Conservation (phyloP, 2,329 filamentous ascomycete species). For the Dothideomycetes sp. region DNA sequence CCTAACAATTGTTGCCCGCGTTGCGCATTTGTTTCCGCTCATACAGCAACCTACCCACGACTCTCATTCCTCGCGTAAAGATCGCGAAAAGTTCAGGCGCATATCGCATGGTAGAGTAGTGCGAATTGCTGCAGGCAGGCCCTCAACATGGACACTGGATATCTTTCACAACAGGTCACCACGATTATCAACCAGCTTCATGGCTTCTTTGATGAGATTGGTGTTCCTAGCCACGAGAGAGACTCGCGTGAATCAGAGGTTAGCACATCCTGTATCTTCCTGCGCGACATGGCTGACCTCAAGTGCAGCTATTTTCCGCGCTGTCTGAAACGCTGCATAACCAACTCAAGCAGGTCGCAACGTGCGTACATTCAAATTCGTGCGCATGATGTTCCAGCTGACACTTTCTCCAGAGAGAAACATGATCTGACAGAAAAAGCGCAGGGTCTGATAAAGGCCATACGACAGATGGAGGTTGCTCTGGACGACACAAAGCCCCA, state of each 20-base stretch:
- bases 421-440: constrained; percentile 84
- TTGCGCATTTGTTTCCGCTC: too few relatives aligned
- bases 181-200: constrained; percentile 89
- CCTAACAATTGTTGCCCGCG: too few relatives aligned
- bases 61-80: background rate
- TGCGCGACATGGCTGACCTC: background rate
- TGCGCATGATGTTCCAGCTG: background rate
- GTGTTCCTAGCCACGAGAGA: constrained; percentile 85
- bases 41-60: background rate
- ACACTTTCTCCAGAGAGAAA: constrained; percentile 53
- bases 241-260: constrained; percentile 85
- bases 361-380: constrained; percentile 30
- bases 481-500: constrained; percentile 64
- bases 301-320: constrained; percentile 68
- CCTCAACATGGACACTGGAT: constrained; percentile 69
- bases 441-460: constrained; percentile 69
- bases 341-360: constrained; percentile 73
- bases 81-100: background rate
- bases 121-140: constrained; percentile 24
- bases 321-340: constrained; percentile 86
- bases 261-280: constrained; percentile 1
- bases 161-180: constrained; percentile 89
- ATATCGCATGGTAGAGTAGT: background rate
- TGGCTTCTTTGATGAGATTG: constrained; percentile 93
- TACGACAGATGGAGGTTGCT: constrained; percentile 87